Evolutionary conservation across 257 asterid genomes (phyloP).

Genomic region (Gynochthodes officinalis): DNA sequence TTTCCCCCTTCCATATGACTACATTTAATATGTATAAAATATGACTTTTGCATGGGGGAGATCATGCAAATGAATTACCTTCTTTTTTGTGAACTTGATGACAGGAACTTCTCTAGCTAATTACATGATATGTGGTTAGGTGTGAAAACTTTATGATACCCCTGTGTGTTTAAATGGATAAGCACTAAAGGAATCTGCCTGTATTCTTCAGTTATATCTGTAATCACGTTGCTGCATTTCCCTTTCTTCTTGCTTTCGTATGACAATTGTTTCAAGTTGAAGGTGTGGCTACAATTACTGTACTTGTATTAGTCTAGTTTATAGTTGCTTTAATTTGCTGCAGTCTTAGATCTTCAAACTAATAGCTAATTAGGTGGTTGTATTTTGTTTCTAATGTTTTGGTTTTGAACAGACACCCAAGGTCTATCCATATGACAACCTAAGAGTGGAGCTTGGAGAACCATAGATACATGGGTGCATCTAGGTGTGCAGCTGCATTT

Average conservation of each 20-base stretch:
- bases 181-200: background rate
- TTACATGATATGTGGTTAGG: background rate
- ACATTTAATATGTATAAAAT: no score
- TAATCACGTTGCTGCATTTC: background rate
- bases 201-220: background rate
- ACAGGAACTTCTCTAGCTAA: background rate
- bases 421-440: conserved; percentile 77
- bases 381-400: background rate
- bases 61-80: background rate
- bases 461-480: conserved; percentile 30
- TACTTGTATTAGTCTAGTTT: background rate
- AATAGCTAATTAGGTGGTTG: background rate
- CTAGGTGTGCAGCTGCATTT: conserved; percentile 5
- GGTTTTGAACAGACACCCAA: conserved; percentile 48
- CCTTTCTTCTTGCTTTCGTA: background rate
- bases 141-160: background rate
- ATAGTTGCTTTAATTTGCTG: background rate
- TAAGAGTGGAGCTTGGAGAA: conserved; percentile 86
- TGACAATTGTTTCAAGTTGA: background rate
- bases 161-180: background rate
- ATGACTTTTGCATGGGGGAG: no score
- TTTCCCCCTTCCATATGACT: no score
- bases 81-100: background rate
- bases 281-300: background rate
- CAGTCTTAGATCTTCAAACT: background rate